Conservation (phyloP, 495 filamentous ascomycete genomes). For the Alectoria sarmentosa region DNA sequence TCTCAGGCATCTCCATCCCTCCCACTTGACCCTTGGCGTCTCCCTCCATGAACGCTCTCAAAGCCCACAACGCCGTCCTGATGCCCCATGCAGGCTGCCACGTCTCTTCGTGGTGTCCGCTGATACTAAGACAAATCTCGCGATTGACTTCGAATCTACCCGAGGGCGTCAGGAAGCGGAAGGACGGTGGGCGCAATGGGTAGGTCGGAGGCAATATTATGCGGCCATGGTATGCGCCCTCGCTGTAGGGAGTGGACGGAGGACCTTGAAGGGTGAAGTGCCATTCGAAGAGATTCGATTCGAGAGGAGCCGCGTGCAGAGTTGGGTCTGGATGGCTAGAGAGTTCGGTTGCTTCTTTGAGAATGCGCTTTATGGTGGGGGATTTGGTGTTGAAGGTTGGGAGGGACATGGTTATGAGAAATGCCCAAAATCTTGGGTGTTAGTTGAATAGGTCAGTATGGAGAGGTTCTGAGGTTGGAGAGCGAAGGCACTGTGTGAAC, state of each 20-base stretch:
- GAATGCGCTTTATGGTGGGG: constrained; percentile 72
- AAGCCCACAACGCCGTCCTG: constrained; percentile 50
- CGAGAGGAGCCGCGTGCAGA: constrained; percentile 72
- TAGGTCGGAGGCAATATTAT: constrained; percentile 86
- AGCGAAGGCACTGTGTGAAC: neutral
- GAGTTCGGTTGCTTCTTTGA: constrained; percentile 82
- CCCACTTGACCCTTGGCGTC: constrained; percentile 70
- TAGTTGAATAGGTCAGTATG: neutral
- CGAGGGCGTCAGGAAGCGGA: constrained; percentile 88
- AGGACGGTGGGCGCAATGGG: constrained; percentile 80
- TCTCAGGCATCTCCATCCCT: constrained; percentile 66
- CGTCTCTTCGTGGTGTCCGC: constrained; percentile 92
- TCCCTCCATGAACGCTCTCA: constrained; percentile 45
- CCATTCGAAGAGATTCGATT: constrained; percentile 94
- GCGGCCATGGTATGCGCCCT: constrained; percentile 89
- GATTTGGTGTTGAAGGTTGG: constrained; percentile 63
- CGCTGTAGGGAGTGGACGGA: constrained; percentile 66
- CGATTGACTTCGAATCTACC: constrained; percentile 95
- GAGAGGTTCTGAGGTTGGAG: neutral
- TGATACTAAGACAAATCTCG: constrained; percentile 92
- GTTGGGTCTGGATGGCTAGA: constrained; percentile 42
- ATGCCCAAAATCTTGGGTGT: neutral
- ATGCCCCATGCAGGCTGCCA: constrained; percentile 99
- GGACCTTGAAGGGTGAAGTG: constrained; percentile 97
- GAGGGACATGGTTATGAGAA: constrained; percentile 16